phyloP scores from a whole-genome alignment of 2,329 filamentous ascomycete species.

The Epichloe elymi region DNA sequence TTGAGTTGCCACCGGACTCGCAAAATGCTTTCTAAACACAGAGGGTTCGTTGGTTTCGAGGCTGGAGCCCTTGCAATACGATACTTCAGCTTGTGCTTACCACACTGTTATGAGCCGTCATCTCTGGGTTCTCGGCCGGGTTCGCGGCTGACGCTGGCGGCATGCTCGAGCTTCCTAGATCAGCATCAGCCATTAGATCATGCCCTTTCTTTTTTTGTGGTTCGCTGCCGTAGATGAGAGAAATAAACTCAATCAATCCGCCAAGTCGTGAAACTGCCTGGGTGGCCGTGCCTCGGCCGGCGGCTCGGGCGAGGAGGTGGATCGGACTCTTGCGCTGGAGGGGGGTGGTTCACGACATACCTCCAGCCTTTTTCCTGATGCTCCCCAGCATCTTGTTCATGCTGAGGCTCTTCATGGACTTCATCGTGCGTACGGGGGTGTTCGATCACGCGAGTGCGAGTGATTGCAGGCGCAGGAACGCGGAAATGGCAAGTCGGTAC shows the following conservation, averaged over 20 bases:
- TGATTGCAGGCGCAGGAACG: neutral
- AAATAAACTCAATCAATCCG: neutral
- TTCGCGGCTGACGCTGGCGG: constrained; percentile 12
- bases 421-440: constrained; percentile 17
- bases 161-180: constrained; percentile 2
- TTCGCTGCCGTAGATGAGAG: no score
- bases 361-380: constrained; percentile 35
- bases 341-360: constrained; percentile 7
- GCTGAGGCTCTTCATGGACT: constrained; percentile 38
- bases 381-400: constrained; percentile 43
- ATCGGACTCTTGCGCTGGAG: neutral
- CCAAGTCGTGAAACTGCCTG: neutral
- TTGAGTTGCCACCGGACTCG: constrained; percentile 52
- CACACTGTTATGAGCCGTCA: constrained; percentile 50
- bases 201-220: neutral
- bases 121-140: constrained; percentile 51
- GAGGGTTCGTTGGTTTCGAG: constrained; percentile 12
- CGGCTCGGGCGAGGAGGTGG: neutral
- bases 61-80: neutral
- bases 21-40: constrained; percentile 59
- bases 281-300: neutral
- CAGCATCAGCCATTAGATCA: neutral
- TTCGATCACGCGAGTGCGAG: neutral
- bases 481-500: neutral
- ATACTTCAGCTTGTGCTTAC: constrained; percentile 30